Base-by-base conservation (phyloP, 768 basidiomycete species). In the Hygrocybe coccinea region DNA sequence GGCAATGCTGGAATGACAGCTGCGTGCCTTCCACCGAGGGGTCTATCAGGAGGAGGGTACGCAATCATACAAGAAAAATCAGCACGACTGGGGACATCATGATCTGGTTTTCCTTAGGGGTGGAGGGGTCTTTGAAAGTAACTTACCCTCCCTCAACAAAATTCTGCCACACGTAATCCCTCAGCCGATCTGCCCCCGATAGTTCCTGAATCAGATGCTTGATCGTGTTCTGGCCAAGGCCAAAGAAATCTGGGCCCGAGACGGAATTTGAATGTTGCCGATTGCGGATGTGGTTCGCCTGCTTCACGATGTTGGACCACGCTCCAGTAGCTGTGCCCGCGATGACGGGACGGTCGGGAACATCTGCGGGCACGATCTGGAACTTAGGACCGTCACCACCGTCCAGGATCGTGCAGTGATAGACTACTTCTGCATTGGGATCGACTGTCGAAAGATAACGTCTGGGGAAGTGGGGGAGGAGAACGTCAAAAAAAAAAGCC, bases 141-240 rank as follows among this genome's bases (percentile, higher is more conserved):
- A 81, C 87, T 78, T 71, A 88, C 85, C 89, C 89, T 74, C 90
- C 90, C 70, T 93, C 90, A 8, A 83, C 77, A 66, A 90, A 92
- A 57, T 83, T 80, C 66, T 92, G 89, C 89, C 89, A 90, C 25
- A 91, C 88, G 65, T 93, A 93, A 71, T 89, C 85, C 61, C 81
- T 77, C 55, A 91, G 67, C 44, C 80, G 74, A 67, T 86, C 81
- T 12, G 91, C 85, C 55, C 82, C 81, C 5, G 85, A 83, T 14
- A 93, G 76, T 69, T 90, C 86, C 68, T 93, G 90, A n/a, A 93
- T 89, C 36, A 92, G 78, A 64, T 89, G 87, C 72, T 91, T 92
- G 74, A 93, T 91, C 3, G 87, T 87, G 65, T 91, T 91, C 68
- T 91, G 87, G 2, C 87, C 87, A 14, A 93, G 75, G 8, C 91